Evolutionary conservation across 2,329 filamentous ascomycete genomes (phyloP), one percentile per base, ranked within the genome.

Genomic region (Helotiales sp.): DNA sequence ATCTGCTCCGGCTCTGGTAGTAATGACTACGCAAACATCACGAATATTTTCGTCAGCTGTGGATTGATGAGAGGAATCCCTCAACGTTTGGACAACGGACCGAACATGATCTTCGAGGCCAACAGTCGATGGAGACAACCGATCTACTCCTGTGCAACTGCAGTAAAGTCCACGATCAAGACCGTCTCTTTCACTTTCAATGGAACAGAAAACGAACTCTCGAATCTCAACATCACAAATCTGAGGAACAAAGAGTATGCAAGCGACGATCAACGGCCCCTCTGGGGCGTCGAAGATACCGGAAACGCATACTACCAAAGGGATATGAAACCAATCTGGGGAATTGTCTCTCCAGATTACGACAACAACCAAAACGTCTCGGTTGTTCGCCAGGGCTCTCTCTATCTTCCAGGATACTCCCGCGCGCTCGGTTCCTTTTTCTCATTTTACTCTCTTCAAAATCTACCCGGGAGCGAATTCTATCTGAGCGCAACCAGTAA

Each of bases 131-230:
- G 82, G 82, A 78, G 78, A 0, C 72, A 78, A 4, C 78, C 81
- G 0, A 64, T 85, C 0, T 83, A 84, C 65, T 75, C 77, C 0
- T 85, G 83, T 68, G 81, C 82, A 1, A 79, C 78, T 0, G 73
- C 80, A 0, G 69, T 80, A 3, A 79, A 79, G 58, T 82, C 82
- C 2, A 79, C 76, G 0, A 77, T 85, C 64, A 84, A 84, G 69
- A 81, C 79, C 0, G 81, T 83, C 6, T 73, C 74, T 0, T 84
- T 85, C 67, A 68, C 72, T 1, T 78, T 76, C 69, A 84, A 84
- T 67, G 79, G 79, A 2, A 82, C 80, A 0, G 70, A 76, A 24
- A 22, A 11, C 13, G 75, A 72, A 6, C 67, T 84, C 0, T n/a
- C 73, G 10, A 74, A 74, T 2, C 72, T 85, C 0, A 69, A 69